These are phyloP conservation scores for Ophiostoma ips DNA, from an alignment of 2,329 filamentous ascomycete genomes.

Conservation along the genomic window DNA sequence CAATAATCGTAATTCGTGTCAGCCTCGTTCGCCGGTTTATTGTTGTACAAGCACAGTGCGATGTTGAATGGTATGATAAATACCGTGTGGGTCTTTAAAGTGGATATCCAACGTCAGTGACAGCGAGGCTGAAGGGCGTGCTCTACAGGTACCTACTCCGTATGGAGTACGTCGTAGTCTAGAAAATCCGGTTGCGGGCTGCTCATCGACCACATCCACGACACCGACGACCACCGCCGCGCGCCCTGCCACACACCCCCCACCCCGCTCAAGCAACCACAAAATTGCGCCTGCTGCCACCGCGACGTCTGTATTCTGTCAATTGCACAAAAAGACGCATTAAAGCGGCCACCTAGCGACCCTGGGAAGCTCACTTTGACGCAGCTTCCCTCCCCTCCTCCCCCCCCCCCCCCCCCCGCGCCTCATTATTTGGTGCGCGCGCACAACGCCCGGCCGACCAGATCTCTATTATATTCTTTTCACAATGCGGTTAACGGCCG, in stretches of 20 bases:
- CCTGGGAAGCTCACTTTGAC: background rate
- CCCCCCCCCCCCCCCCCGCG: background rate
- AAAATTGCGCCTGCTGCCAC: too few relatives aligned
- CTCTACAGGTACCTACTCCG: too few relatives aligned
- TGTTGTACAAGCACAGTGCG: too few relatives aligned
- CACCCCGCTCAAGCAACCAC: too few relatives aligned
- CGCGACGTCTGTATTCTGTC: background rate
- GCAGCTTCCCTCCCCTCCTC: background rate
- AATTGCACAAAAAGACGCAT: background rate
- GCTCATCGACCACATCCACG: too few relatives aligned
- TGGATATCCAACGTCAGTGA: too few relatives aligned
- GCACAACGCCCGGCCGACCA: background rate
- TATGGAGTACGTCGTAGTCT: background rate
- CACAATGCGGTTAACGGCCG: constrained; percentile 84
- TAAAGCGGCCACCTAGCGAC: background rate
- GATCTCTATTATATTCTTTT: background rate
- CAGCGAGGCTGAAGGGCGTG: too few relatives aligned
- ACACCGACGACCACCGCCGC: background rate
- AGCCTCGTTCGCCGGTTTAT: too few relatives aligned
- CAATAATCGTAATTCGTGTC: too few relatives aligned
- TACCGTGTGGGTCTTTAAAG: too few relatives aligned
- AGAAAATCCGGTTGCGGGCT: background rate
- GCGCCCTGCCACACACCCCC: background rate
- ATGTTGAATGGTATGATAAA: too few relatives aligned
- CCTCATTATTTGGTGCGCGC: too few relatives aligned